phyloP scores from a whole-genome alignment of 441 rosid genomes.

The Pelargonium cotyledonis region DNA sequence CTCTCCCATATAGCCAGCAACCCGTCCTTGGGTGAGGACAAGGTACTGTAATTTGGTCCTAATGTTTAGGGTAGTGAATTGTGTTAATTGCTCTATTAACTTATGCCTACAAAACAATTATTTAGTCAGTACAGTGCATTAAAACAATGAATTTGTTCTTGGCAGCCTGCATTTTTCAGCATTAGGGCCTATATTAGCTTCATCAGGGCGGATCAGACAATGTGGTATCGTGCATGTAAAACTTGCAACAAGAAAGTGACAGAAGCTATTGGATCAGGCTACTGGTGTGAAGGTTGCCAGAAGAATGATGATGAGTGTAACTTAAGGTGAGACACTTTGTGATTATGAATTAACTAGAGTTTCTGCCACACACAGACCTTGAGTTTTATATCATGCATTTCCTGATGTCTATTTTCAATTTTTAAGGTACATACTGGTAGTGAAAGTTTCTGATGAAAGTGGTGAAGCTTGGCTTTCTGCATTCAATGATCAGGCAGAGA shows the following conservation, averaged over 20 bases:
- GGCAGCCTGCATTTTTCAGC: slow-evolving; percentile 73
- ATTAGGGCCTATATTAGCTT: slow-evolving; percentile 62
- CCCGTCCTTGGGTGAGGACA: slow-evolving; percentile 61
- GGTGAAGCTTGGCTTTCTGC: slow-evolving; percentile 78
- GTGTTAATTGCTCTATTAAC: no score
- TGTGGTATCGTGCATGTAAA: slow-evolving; percentile 97
- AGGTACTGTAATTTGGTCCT: slow-evolving; percentile 38
- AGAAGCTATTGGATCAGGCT: slow-evolving; percentile 73
- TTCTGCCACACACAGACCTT: background rate
- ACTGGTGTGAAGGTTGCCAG: slow-evolving; percentile 98
- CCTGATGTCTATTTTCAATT: background rate
- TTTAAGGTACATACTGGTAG: slow-evolving; percentile 66
- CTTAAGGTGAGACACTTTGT: slow-evolving; percentile 44
- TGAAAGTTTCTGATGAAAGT: slow-evolving; percentile 60
- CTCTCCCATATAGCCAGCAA: slow-evolving; percentile 56
- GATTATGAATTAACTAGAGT: background rate
- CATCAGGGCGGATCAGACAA: slow-evolving; percentile 81
- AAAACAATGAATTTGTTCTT: slow-evolving; percentile 10
- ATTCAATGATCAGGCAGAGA: slow-evolving; percentile 78
- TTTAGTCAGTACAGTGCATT: background rate
- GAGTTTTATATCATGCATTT: background rate
- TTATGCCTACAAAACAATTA: no score
- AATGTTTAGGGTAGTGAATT: no score
- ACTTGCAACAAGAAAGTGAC: slow-evolving; percentile 91
- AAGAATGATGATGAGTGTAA: slow-evolving; percentile 67